These are phyloP conservation scores for Phytophthora litchii DNA, from an alignment of 352 stramenopile genomes.

Conservation along the genomic window DNA sequence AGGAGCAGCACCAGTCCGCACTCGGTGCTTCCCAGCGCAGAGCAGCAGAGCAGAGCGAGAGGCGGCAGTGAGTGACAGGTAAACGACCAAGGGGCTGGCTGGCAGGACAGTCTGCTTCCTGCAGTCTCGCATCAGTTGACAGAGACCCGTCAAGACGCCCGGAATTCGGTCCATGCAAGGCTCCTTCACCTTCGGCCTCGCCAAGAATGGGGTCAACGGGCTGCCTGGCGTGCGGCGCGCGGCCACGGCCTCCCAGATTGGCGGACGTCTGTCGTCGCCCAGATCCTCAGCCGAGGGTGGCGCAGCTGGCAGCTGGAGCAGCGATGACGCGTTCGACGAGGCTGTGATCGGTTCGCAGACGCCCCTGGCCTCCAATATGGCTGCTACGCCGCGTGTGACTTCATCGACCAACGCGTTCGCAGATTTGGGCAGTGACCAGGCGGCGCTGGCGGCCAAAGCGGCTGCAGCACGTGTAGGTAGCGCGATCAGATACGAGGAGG, in stretches of 20 bases:
- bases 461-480: slow-evolving; percentile 11
- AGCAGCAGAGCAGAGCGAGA: slow-evolving; percentile 5
- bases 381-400: slow-evolving; percentile 28
- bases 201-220: slow-evolving; percentile 69
- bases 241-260: slow-evolving; percentile 67
- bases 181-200: slow-evolving; percentile 55
- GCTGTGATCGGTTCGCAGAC: neutral
- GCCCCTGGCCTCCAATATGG: slow-evolving; percentile 4
- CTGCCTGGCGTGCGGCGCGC: slow-evolving; percentile 56
- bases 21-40: neutral
- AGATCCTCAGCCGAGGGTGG: slow-evolving; percentile 28
- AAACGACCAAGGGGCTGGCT: slow-evolving; percentile 11
- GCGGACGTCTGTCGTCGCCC: slow-evolving; percentile 46
- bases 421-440: slow-evolving; percentile 16
- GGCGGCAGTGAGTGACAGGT: slow-evolving; percentile 5
- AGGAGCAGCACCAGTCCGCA: slow-evolving; percentile 27
- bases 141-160: slow-evolving; percentile 9
- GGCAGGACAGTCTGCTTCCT: slow-evolving; percentile 2
- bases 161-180: slow-evolving; percentile 50
- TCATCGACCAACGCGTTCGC: slow-evolving; percentile 39
- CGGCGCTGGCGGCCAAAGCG: slow-evolving; percentile 5
- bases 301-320: slow-evolving; percentile 1
- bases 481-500: slow-evolving; percentile 10
- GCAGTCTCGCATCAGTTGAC: slow-evolving; percentile 8
- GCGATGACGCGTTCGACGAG: slow-evolving; percentile 25